Conservation (phyloP, 371 early-diverging fungal species). For the Cladochytrium tenue region DNA sequence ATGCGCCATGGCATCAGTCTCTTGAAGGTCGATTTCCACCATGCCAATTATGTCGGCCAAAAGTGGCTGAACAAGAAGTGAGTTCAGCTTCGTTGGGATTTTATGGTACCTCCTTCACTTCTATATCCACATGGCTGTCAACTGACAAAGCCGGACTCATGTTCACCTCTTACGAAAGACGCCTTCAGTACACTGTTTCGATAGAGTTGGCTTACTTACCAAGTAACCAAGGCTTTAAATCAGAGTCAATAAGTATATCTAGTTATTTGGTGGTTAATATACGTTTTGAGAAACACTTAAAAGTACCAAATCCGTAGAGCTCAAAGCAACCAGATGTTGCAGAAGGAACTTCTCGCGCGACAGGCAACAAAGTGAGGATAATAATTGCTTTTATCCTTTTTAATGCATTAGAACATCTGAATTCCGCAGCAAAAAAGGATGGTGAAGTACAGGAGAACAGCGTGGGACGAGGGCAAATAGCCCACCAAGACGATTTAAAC, state of each 20-base stretch:
- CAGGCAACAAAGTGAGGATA: constrained; percentile 39
- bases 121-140: constrained; percentile 36
- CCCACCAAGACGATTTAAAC: not conserved
- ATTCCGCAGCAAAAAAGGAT: not conserved
- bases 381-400: constrained; percentile 35
- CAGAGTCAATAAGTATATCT: constrained; percentile 41
- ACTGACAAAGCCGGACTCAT: constrained; percentile 45
- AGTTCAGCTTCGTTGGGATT: not conserved
- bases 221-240: constrained; percentile 41
- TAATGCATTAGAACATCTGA: not conserved
- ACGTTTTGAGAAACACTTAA: not conserved
- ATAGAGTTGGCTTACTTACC: constrained; percentile 7
- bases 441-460: too few species aligned
- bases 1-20: too few species aligned
- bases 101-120: constrained; percentile 34
- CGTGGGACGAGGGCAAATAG: not conserved
- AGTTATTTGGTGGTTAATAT: not conserved
- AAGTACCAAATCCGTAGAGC: constrained; percentile 46
- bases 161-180: constrained; percentile 34
- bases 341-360: constrained; percentile 25
- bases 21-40: not conserved
- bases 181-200: not conserved
- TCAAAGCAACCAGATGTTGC: constrained; percentile 40
- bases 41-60: not conserved
- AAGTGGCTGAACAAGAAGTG: not conserved